A percentile compares a stretch with the other conserved stretches of the same genome.
phyloP scores from a whole-genome alignment of 108 stramenopile species.

The Licmophora abbreviata region DNA sequence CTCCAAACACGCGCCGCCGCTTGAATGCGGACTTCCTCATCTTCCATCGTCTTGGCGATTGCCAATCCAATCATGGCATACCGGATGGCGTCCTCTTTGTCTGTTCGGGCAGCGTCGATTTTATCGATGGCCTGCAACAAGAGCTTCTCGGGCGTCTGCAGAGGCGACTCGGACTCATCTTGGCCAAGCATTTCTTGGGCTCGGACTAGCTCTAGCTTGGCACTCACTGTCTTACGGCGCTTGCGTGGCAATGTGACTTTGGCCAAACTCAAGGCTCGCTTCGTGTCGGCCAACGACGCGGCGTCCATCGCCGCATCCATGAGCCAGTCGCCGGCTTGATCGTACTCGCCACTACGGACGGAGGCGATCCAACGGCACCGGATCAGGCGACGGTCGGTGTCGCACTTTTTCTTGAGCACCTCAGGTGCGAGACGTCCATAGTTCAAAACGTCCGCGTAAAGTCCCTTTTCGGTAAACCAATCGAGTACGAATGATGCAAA shows the following conservation, averaged over 20 bases:
- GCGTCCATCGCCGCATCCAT: too few relatives aligned
- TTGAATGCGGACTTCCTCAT: constrained; percentile 2
- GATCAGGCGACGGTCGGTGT: constrained; percentile 23
- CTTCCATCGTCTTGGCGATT: constrained; percentile 19
- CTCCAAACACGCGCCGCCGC: constrained; percentile 19
- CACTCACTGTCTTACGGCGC: constrained; percentile 13
- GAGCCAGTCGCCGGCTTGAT: constrained; percentile 13
- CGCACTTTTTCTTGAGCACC: constrained; percentile 18
- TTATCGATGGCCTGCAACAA: constrained; percentile 11
- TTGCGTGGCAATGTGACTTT: constrained; percentile 19
- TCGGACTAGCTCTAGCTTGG: constrained; percentile 20
- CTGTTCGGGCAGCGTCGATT: constrained; percentile 2
- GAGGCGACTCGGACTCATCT: background rate
- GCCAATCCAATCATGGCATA: constrained; percentile 16
- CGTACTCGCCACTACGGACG: constrained; percentile 20
- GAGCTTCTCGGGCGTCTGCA: constrained; percentile 4
- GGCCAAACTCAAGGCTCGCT: constrained; percentile 29
- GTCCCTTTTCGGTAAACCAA: constrained; percentile 25
- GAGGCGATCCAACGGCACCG: constrained; percentile 26
- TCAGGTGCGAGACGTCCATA: constrained; percentile 23
- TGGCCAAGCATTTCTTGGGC: constrained; percentile 18
- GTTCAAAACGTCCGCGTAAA: constrained; percentile 34
- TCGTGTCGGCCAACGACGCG: background rate
- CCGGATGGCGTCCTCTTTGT: constrained; percentile 18
- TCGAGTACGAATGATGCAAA: constrained; percentile 34